Base-by-base conservation (phyloP, 192 early-diverging fungal genomes). In the Powellomyces hirtus region DNA sequence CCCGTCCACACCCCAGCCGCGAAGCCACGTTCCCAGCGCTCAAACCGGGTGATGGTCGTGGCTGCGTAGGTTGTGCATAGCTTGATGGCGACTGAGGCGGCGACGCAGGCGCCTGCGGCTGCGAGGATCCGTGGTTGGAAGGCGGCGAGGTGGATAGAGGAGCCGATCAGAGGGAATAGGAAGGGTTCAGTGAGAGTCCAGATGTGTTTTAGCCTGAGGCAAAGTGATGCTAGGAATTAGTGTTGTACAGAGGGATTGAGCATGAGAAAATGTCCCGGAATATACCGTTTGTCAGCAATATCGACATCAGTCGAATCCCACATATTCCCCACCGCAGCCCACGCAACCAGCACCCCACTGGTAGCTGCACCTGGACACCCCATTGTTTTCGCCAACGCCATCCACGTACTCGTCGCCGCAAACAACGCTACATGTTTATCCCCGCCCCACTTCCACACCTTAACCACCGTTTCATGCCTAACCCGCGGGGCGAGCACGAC, bases 301-400 rank as follows among this genome's bases (percentile, higher is more conserved):
- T 64, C 58, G 58, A 59, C 30, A 37, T 11, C 58, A 13, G 13
- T 26, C 1, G 29, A n/a, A 14, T 29, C 22, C 62, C 62, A 64
- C n/a, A 18, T 29, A 64, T 31, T 44, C 16, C 45, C 58, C 10
- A 26, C 35, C 27, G 26, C 37, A 29, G 58, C 58, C 62, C 62
- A 64, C 18, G 62, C 62, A 20, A 44, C 20, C 22, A 64, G 20
- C 14, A 38, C 38, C 18, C 62, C 62, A 30, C 42, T 29, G 13
- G 62, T 64, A 1, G 62, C 62, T 13, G 62, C 62, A 29, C 62
- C 62, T 13, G 62, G 62, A 16, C 14, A 55, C 18, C 62, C 42
- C 20, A 18, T 18, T 13, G 45, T n/a, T 24, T 64, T 64, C 13
- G 62, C 62, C 11, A 31, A 13, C 45, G 20, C 20, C 62, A 64